Evolutionary conservation across 2,329 filamentous ascomycete species (phyloP).

Genomic region (Seiridium cupressi): DNA sequence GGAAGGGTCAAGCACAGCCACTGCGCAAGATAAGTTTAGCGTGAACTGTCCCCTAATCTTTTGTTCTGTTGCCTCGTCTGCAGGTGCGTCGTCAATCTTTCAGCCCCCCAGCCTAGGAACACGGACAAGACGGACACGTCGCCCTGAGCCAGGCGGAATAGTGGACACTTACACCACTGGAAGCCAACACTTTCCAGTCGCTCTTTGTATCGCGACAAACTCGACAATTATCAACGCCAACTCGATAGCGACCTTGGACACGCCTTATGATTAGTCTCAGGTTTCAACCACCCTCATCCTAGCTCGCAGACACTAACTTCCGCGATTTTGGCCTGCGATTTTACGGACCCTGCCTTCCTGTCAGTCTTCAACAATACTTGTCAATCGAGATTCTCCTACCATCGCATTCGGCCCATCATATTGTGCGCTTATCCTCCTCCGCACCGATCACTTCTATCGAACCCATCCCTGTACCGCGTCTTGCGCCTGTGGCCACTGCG

Average conservation of each 20-base stretch:
- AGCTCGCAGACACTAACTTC: too few relatives aligned
- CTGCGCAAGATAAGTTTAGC: background rate
- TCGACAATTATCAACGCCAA: background rate
- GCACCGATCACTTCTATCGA: background rate
- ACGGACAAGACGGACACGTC: background rate
- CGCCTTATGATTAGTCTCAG: too few relatives aligned
- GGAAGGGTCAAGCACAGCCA: background rate
- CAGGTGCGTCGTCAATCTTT: too few relatives aligned
- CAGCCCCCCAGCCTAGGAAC: too few relatives aligned
- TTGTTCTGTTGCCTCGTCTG: too few relatives aligned
- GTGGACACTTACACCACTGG: background rate
- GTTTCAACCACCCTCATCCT: too few relatives aligned
- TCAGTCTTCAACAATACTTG: too few relatives aligned
- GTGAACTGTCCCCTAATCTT: too few relatives aligned
- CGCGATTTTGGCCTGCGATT: too few relatives aligned
- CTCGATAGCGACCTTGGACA: too few relatives aligned
- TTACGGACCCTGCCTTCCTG: too few relatives aligned
- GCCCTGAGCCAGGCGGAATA: background rate
- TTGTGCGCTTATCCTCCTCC: background rate
- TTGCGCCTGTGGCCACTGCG: background rate
- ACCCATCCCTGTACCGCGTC: background rate
- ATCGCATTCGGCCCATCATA: background rate
- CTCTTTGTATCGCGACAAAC: background rate
- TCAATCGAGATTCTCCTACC: too few relatives aligned
- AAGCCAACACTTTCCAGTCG: background rate